Conservation (phyloP, 2,329 filamentous ascomycete genomes). For the Nothomitra cinnamomea region DNA sequence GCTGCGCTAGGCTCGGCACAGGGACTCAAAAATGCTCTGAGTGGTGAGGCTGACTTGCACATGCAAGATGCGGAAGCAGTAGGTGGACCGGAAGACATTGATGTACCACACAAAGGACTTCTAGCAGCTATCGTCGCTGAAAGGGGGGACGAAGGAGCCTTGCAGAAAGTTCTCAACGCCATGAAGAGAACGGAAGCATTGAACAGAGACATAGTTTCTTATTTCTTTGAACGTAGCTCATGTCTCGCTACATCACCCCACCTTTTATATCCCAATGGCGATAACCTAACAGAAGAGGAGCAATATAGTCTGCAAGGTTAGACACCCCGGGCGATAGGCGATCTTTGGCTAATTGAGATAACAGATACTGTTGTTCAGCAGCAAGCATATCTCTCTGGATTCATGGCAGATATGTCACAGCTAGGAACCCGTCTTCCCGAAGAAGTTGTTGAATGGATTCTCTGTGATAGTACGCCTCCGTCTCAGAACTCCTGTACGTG, state of each 20-base stretch:
- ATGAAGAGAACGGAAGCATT: conserved; percentile 44
- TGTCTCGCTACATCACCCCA: too few species aligned
- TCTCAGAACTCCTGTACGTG: conserved; percentile 14
- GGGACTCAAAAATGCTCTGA: background rate
- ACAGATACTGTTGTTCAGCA: conserved; percentile 24
- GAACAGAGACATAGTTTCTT: conserved; percentile 33
- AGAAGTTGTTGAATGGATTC: conserved; percentile 48
- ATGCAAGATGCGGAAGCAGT: background rate
- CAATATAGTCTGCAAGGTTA: background rate
- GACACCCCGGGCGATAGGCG: background rate
- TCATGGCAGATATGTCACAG: conserved; percentile 37
- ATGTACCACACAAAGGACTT: conserved; percentile 17
- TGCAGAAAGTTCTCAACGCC: conserved; percentile 35
- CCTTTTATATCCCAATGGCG: background rate
- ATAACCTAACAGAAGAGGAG: background rate
- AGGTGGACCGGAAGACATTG: background rate
- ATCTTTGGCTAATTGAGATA: background rate
- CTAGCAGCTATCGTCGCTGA: conserved; percentile 27
- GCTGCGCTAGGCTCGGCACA: conserved; percentile 15
- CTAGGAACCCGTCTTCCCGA: conserved; percentile 33
- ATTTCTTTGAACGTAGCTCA: conserved; percentile 32
- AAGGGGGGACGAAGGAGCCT: conserved; percentile 23
- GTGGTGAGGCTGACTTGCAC: conserved; percentile 8
- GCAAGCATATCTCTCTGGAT: conserved; percentile 43
- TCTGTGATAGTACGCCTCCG: conserved; percentile 28